These are phyloP conservation scores for Metarhizium humberi DNA, from an alignment of 2,329 filamentous ascomycete genomes.

Conservation along the genomic window DNA sequence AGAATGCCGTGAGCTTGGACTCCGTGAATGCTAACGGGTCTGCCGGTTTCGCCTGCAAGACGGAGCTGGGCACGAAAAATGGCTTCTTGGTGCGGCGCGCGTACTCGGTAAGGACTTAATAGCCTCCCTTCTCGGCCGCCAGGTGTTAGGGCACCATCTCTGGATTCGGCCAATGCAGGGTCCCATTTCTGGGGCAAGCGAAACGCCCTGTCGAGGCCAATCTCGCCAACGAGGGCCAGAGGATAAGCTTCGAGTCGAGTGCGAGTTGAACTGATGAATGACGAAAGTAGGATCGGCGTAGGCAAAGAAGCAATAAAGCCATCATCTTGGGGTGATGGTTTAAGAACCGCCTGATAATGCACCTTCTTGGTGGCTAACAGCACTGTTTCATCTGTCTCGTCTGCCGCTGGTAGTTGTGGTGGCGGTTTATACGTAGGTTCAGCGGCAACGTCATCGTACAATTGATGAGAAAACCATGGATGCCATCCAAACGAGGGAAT, in stretches of 20 bases:
- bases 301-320: constrained; percentile 44
- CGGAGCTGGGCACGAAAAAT: constrained; percentile 60
- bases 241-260: constrained; percentile 47
- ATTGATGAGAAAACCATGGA: constrained; percentile 74
- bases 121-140: constrained; percentile 61
- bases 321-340: constrained; percentile 35
- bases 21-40: constrained; percentile 61
- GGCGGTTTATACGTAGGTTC: constrained; percentile 25
- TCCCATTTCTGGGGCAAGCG: constrained; percentile 57
- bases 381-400: constrained; percentile 13
- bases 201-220: constrained; percentile 70
- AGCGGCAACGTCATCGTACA: constrained; percentile 50
- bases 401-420: neutral
- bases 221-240: constrained; percentile 62
- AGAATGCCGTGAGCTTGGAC: constrained; percentile 69
- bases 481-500: constrained; percentile 80
- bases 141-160: constrained; percentile 42
- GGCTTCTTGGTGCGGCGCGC: constrained; percentile 57
- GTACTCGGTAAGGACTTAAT: constrained; percentile 59
- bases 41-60: constrained; percentile 57
- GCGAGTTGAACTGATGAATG: constrained; percentile 47
- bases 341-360: constrained; percentile 62
- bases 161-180: constrained; percentile 18
- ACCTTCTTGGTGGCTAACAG: constrained; percentile 28
- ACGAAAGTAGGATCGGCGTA: constrained; percentile 48